Conservation (phyloP, 352 stramenopile genomes). For the Phytophthora lateralis region DNA sequence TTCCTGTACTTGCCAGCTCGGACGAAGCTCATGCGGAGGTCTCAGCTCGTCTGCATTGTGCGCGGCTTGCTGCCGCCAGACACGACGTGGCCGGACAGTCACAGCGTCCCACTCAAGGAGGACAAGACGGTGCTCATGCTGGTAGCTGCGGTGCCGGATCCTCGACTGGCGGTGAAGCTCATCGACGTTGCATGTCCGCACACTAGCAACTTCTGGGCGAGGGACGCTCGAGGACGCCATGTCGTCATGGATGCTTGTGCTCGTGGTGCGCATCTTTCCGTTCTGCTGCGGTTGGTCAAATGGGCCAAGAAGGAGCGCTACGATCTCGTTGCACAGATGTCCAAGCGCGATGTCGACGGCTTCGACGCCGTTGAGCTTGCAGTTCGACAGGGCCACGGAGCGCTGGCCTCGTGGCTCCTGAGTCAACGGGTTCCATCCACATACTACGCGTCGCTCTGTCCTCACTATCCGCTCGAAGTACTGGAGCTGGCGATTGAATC, state of each 20-base stretch:
- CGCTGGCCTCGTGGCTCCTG: constrained; percentile 14
- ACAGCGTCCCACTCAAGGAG: constrained; percentile 1
- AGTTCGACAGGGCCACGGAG: constrained; percentile 16
- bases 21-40: constrained; percentile 6
- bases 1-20: background rate
- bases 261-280: constrained; percentile 8
- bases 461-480: constrained; percentile 18
- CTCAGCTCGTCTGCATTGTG: constrained; percentile 9
- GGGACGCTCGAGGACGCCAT: constrained; percentile 13
- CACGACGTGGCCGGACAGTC: constrained; percentile 3
- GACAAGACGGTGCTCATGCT: constrained; percentile 24
- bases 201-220: constrained; percentile 19
- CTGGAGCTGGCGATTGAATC: constrained; percentile 25
- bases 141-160: constrained; percentile 2
- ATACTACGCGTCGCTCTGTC: constrained; percentile 12
- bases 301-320: constrained; percentile 15
- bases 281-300: constrained; percentile 22
- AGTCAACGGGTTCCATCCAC: constrained; percentile 1
- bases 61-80: constrained; percentile 6
- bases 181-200: constrained; percentile 21
- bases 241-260: constrained; percentile 27
- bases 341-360: constrained; percentile 6
- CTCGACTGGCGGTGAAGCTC: constrained; percentile 22
- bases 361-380: constrained; percentile 21
- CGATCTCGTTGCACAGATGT: constrained; percentile 10